Percentiles rank a stretch among this genome's conserved stretches.
Conservation (phyloP, 2,329 filamentous ascomycete genomes). For the Alternaria sp. region DNA sequence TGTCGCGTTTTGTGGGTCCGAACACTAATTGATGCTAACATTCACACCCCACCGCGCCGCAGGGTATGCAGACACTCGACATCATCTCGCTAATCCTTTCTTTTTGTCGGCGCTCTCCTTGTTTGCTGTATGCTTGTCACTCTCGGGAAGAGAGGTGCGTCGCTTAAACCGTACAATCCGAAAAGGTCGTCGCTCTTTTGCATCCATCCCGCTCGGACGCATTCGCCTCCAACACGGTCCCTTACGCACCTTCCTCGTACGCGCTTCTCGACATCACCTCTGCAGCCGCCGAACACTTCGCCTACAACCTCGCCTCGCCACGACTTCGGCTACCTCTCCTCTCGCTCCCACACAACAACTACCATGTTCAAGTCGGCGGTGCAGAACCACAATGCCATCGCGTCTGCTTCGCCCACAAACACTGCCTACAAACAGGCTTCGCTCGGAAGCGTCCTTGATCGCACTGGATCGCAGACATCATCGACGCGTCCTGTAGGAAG, state of each 20-base stretch:
- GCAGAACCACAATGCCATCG: conserved; percentile 49
- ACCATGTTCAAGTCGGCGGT: conserved; percentile 54
- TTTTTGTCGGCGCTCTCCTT: conserved; percentile 35
- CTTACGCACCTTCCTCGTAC: conserved; percentile 18
- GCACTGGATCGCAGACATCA: conserved; percentile 40
- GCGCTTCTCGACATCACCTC: conserved; percentile 23
- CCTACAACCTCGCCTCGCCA: conserved; percentile 11
- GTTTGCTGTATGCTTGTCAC: conserved; percentile 52
- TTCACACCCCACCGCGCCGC: conserved; percentile 24
- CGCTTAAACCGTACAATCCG: conserved; percentile 41
- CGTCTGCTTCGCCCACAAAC: conserved; percentile 33
- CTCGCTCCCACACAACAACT: conserved; percentile 26
- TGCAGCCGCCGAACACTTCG: background rate
- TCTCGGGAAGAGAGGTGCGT: conserved; percentile 41
- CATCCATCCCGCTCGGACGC: conserved; percentile 29
- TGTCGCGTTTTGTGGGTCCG: conserved; percentile 28
- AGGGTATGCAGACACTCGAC: conserved; percentile 34
- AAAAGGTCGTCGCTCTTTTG: conserved; percentile 29
- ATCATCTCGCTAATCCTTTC: conserved; percentile 32
- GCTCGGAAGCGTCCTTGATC: conserved; percentile 52
- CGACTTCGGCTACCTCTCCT: conserved; percentile 25
- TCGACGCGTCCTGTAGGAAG: conserved; percentile 47
- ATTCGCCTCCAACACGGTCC: conserved; percentile 23
- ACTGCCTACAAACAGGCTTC: conserved; percentile 39
- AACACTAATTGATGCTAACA: conserved; percentile 21